Evolutionary conservation across 2,329 filamentous ascomycete species (phyloP).

Genomic region (Chaetothyriales sp.): DNA sequence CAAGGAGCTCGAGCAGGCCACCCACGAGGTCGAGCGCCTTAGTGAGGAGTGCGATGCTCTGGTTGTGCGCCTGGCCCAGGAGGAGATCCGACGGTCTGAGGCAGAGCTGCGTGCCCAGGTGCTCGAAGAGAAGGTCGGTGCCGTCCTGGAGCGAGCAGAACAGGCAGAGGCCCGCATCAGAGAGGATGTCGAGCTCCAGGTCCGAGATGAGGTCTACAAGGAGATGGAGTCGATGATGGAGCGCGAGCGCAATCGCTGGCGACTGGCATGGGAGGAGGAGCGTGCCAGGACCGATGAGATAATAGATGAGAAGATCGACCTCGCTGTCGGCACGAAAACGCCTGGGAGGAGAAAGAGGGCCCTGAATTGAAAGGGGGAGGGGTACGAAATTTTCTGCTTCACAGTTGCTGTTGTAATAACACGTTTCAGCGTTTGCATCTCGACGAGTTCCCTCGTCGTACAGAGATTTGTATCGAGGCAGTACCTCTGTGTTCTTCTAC

Average conservation of each 20-base stretch:
- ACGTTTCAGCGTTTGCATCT: slow-evolving; percentile 32
- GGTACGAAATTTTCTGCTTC: too few species aligned
- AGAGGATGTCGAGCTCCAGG: slow-evolving; percentile 42
- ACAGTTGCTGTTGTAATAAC: too few species aligned
- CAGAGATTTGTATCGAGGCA: too few species aligned
- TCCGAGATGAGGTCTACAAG: slow-evolving; percentile 66
- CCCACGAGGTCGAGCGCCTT: slow-evolving; percentile 67
- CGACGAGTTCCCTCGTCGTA: too few species aligned
- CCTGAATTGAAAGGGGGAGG: neutral
- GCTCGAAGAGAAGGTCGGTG: slow-evolving; percentile 42
- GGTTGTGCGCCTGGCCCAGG: slow-evolving; percentile 51
- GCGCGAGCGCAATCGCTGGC: slow-evolving; percentile 66
- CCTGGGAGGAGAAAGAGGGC: neutral
- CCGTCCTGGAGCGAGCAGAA: slow-evolving; percentile 60
- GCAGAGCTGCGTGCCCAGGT: slow-evolving; percentile 59
- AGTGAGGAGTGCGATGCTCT: slow-evolving; percentile 62
- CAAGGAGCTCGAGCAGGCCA: slow-evolving; percentile 62
- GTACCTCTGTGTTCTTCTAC: neutral
- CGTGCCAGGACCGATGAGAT: slow-evolving; percentile 53
- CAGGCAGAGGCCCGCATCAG: slow-evolving; percentile 57
- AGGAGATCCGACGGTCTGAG: slow-evolving; percentile 53
- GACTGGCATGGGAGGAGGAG: slow-evolving; percentile 61
- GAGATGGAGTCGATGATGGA: slow-evolving; percentile 72
- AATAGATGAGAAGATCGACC: slow-evolving; percentile 73
- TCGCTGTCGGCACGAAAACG: slow-evolving; percentile 23